Evolutionary conservation across 2,329 filamentous ascomycete species (phyloP), one percentile per base, ranked within the genome.

Genomic region (Venturia pyrina): DNA sequence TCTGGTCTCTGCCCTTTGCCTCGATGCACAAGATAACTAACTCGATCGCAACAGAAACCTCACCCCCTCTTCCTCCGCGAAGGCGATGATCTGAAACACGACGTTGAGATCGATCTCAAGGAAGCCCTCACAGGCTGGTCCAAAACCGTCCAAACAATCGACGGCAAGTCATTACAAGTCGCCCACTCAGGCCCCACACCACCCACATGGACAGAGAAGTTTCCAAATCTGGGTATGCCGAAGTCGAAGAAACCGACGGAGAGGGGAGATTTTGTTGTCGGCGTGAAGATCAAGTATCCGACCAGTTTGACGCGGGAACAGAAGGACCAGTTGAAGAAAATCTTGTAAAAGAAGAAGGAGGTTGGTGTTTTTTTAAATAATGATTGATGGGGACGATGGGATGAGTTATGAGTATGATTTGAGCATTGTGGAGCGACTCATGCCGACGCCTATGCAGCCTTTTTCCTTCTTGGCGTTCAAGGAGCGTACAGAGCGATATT

Each of bases 101-200:
- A 82, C 1, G 82, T 98, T 70, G 89, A 93, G 8, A 83, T 99
- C 64, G 87, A 89, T 37, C 86, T 99, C 60, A 98, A 97, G 77
- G 95, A 99, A 78, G 91, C 95, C 1, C 79, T 99, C 57, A 96
- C 93, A 0, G 95, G 95, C 67, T 99, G 95, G 95, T 89, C 86
- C 71, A 87, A 90, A 65, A 96, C 90, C n/a, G 87, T 99, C 28
- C 86, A 87, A 41, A 99, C 93, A 11, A 98, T 99, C 71, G 95
- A 99, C 72, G 90, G 90, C 71, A 93, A 90, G 74, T 89, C 93
- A 72, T 80, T 99, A 70, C 86, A 82, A 63, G 84, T 98, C 48
- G 86, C 90, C 57, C 93, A 92, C 76, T 79, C 82, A 5, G 93
- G 93, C 0, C 93, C 93, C 0, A 98, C 93, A 7, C 88, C 89